Evolutionary conservation across 768 basidiomycete genomes (phyloP), one percentile per base, ranked within the genome.

Genomic region (Roridomyces roridus): DNA sequence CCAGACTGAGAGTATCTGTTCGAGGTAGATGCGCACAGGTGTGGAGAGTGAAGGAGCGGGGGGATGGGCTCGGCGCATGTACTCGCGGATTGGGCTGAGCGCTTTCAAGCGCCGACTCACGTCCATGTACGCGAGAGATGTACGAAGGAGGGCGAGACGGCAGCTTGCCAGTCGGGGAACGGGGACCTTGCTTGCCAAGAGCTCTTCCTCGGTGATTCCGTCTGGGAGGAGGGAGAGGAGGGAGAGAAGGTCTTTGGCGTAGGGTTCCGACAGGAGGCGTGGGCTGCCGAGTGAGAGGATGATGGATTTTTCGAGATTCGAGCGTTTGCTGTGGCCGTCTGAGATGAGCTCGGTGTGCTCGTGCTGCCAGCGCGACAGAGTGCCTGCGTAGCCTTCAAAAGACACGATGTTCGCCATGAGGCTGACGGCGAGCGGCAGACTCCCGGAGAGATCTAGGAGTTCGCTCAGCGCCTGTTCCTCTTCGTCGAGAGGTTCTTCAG

Each of bases 281-380:
- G 57, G 57, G 44, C 57, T 58, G 5, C 49, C 50, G 15, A 58
- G 31, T 8, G 56, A 58, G 20, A 58, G 10, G 18, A 12, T 17
- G 31, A 58, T 51, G 7, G 56, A 58, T 18, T 51, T 17, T n/a
- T 58, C 57, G 5, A 58, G 45, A 21, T 58, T 58, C 23, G 57
- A 51, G 6, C 49, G 45, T 26, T 58, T 58, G 18, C 51, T 49
- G 7, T 18, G 36, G n/a, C 57, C 57, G 20, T 58, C 57, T 9
- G 57, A 58, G 18, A 58, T 36, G 5, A 52, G 37, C 6, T 18
- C 25, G 11, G 57, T 58, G 29, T 52, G 51, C 37, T 58, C 57
- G 14, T 41, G 34, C 40, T 28, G 40, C 50, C 49, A 58, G 20
- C 57, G 49, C 15, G 39, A 52, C 18, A 58, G 23, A 15, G 51